Evolutionary conservation across 176 grass and related monocot species (phyloP).

Genomic region (Bothriochloa decipiens): DNA sequence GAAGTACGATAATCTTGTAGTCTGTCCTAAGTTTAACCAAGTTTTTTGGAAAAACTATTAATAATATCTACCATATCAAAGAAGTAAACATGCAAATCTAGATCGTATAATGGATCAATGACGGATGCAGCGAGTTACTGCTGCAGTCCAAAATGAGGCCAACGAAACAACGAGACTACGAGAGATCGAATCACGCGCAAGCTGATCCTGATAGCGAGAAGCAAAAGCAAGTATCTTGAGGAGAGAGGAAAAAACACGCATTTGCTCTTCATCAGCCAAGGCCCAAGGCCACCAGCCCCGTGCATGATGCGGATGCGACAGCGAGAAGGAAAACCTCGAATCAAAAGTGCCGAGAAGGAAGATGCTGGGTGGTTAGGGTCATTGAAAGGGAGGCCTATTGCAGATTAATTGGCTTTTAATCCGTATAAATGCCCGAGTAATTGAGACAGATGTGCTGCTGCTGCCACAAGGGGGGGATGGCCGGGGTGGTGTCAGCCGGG

Average conservation of each 20-base stretch:
- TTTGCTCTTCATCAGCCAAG: too few species aligned
- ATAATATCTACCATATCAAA: background rate
- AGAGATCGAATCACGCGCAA: background rate
- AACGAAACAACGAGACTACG: background rate
- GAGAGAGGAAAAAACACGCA: background rate
- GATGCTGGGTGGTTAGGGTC: constrained; percentile 64
- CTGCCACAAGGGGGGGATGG: background rate
- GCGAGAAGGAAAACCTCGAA: constrained; percentile 12
- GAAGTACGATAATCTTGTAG: background rate
- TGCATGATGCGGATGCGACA: background rate
- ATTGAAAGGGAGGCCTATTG: constrained; percentile 74
- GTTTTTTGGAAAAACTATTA: background rate
- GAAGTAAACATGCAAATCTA: background rate
- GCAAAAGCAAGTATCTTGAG: too few species aligned
- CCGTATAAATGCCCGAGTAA: constrained; percentile 92
- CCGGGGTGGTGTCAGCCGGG: constrained; percentile 36
- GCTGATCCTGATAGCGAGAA: background rate
- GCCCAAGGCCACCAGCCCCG: background rate
- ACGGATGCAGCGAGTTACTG: too few species aligned
- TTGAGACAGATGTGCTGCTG: constrained; percentile 72
- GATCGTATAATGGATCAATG: too few species aligned
- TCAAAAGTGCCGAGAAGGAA: constrained; percentile 1
- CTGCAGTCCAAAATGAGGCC: too few species aligned
- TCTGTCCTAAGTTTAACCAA: background rate
- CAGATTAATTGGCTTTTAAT: constrained; percentile 80